A percentile compares a stretch with the other conserved stretches of the same genome.
Evolutionary conservation across 805 yeast genomes (phyloP).

Genomic region (Allodekkera sacchari): DNA sequence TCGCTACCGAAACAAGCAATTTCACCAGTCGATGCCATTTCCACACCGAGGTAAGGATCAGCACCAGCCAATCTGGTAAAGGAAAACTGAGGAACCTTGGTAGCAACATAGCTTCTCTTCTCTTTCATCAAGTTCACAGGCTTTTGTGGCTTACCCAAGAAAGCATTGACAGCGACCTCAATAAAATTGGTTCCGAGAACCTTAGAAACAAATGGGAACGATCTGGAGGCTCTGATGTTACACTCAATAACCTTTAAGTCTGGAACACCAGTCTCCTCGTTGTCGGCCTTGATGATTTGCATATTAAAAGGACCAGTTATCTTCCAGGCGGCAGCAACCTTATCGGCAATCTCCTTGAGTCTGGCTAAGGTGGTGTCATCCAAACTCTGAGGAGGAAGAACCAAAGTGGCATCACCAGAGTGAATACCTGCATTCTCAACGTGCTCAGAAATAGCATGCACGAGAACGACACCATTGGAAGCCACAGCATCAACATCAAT

Average conservation of each 20-base stretch:
- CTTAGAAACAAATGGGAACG: conserved; percentile 98
- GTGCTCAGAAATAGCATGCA: conserved; percentile 95
- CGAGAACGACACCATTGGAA: conserved; percentile 73
- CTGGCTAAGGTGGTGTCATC: conserved; percentile 59
- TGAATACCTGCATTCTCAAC: conserved; percentile 98
- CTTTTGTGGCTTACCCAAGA: conserved; percentile 63
- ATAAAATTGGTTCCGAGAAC: conserved; percentile 92
- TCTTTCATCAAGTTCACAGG: conserved; percentile 80
- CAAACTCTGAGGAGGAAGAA: conserved; percentile 83
- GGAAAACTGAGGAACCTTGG: conserved; percentile 97
- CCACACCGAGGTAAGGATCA: conserved; percentile 97
- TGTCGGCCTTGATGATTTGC: conserved; percentile 83
- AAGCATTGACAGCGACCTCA: conserved; percentile 87
- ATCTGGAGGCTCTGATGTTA: conserved; percentile 96
- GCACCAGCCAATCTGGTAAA: conserved; percentile 99
- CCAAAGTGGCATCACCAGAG: conserved; percentile 96
- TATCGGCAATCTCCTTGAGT: conserved; percentile 81
- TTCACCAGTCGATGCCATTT: conserved; percentile 99
- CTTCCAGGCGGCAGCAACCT: conserved; percentile 90
- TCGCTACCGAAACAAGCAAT: conserved; percentile 93
- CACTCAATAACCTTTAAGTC: conserved; percentile 95
- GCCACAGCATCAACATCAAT: conserved; percentile 98
- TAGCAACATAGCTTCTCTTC: conserved; percentile 77
- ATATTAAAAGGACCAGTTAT: conserved; percentile 98
- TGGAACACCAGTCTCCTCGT: conserved; percentile 47